Evolutionary conservation across 1,284 basidiomycete species (phyloP).

Genomic region (Microbotryum scabiosae): DNA sequence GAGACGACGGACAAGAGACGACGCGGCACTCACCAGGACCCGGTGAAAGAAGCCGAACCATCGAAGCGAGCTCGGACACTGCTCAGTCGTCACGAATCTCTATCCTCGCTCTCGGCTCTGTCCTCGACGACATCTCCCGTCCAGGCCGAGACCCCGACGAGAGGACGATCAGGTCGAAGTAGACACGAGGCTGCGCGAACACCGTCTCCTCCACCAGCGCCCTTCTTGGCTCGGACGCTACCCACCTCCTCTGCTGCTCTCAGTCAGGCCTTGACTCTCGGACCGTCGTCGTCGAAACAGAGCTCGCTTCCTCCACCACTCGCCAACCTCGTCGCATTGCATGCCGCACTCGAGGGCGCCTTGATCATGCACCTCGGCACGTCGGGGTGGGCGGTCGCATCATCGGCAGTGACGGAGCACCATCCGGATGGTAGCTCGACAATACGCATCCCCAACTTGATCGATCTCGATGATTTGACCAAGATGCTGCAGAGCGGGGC

Average conservation of each 20-base stretch:
- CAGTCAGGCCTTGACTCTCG: neutral
- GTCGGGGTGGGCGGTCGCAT: constrained; percentile 22
- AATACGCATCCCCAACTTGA: constrained; percentile 23
- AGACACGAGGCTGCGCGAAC: neutral
- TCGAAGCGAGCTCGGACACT: too few species aligned
- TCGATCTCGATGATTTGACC: constrained; percentile 19
- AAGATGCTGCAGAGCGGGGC: constrained; percentile 16
- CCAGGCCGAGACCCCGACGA: too few species aligned
- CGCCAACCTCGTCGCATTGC: constrained; percentile 21
- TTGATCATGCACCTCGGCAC: constrained; percentile 27
- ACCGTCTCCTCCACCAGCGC: constrained; percentile 5
- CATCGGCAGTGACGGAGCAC: neutral
- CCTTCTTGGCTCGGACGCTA: neutral
- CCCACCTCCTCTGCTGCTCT: constrained; percentile 15
- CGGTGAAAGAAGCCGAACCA: too few species aligned
- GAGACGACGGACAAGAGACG: too few species aligned
- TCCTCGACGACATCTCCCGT: too few species aligned
- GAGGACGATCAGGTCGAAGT: too few species aligned
- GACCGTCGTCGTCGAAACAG: neutral
- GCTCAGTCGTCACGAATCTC: too few species aligned
- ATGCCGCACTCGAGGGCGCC: constrained; percentile 21
- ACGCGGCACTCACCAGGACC: too few species aligned
- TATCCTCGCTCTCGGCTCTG: too few species aligned
- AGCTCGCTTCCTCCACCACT: constrained; percentile 5
- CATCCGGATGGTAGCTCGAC: constrained; percentile 1